Evolutionary conservation across 768 basidiomycete genomes (phyloP).

Genomic region (Tulasnella sp.): DNA sequence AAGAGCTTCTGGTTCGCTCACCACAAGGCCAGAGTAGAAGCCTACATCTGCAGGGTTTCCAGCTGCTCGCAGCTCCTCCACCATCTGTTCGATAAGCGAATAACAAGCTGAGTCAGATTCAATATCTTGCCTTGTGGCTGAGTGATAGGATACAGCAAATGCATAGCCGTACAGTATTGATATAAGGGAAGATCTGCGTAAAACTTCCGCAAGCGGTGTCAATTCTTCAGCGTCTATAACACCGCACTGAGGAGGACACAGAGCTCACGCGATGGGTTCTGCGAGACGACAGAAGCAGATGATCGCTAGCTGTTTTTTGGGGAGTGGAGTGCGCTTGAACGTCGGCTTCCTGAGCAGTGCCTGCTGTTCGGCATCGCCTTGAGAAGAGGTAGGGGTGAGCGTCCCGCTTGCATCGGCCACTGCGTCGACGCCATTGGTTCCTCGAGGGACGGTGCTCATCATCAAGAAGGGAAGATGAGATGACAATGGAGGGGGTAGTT

Average conservation of each 20-base stretch:
- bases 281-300: constrained; percentile 17
- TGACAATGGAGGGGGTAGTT: not conserved
- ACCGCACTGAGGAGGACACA: not conserved
- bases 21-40: constrained; percentile 17
- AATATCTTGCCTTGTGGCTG: not conserved
- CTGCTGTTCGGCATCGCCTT: constrained; percentile 1
- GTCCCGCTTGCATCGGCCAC: not conserved
- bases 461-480: too few relatives aligned
- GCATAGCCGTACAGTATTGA: constrained; percentile 14
- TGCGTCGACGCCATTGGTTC: too few relatives aligned
- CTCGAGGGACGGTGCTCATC: not conserved
- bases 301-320: constrained; percentile 16
- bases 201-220: not conserved
- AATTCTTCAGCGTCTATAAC: not conserved
- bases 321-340: constrained; percentile 18
- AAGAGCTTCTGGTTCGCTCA: not conserved
- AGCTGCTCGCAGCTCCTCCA: constrained; percentile 13
- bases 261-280: constrained; percentile 18
- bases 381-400: not conserved
- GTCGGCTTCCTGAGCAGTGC: not conserved
- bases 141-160: not conserved
- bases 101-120: not conserved
- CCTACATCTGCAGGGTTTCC: constrained; percentile 13
- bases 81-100: constrained; percentile 2
- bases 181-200: constrained; percentile 19